Conservation (phyloP, 2,329 filamentous ascomycete species). For the Sordariomycetes sp. region DNA sequence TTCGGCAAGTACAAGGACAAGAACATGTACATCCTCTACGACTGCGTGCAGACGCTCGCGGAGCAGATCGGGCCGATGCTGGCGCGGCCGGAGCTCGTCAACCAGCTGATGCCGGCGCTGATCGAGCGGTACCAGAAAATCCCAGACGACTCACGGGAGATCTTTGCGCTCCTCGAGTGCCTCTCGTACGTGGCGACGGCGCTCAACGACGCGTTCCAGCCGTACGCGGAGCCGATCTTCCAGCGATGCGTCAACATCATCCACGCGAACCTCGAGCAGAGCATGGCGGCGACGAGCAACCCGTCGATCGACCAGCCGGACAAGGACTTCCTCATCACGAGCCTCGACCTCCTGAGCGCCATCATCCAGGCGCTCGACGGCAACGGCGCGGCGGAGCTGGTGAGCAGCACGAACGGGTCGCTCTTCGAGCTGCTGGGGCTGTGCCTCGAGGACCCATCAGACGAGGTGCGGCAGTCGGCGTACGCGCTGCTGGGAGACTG, state of each 20-base stretch:
- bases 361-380: conserved; percentile 82
- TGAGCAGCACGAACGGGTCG: conserved; percentile 63
- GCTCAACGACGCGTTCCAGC: conserved; percentile 69
- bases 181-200: conserved; percentile 88
- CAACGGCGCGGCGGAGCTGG: conserved; percentile 63
- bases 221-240: conserved; percentile 82
- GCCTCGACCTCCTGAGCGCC: conserved; percentile 82
- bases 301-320: conserved; percentile 66
- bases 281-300: conserved; percentile 59
- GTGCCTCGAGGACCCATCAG: conserved; percentile 84
- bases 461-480: conserved; percentile 91
- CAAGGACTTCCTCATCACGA: conserved; percentile 95
- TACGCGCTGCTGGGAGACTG: conserved; percentile 93
- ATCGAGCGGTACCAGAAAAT: conserved; percentile 83
- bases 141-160: conserved; percentile 77
- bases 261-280: conserved; percentile 79
- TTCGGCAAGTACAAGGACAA: conserved; percentile 95
- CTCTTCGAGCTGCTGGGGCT: conserved; percentile 87
- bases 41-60: conserved; percentile 93
- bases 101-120: conserved; percentile 84
- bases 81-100: conserved; percentile 69
- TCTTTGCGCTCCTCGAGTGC: conserved; percentile 93
- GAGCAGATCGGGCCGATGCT: conserved; percentile 80
- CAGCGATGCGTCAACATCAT: conserved; percentile 82
- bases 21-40: conserved; percentile 98